A percentile compares a stretch with the other conserved stretches of the same genome.
Evolutionary conservation across 2,329 filamentous ascomycete species (phyloP).

Genomic region (Claviceps digitariae): DNA sequence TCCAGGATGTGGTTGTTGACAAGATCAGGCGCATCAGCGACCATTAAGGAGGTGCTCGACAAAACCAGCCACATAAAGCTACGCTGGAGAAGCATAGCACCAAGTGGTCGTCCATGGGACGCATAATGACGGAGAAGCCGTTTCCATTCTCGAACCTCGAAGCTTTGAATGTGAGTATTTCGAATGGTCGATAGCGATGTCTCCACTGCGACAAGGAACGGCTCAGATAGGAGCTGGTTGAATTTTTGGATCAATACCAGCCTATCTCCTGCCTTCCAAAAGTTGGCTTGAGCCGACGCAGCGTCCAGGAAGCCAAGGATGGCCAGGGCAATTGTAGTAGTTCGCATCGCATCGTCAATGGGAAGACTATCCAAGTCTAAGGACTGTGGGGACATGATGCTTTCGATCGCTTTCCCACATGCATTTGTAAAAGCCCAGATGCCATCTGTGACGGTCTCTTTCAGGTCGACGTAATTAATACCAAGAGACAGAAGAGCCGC

Average conservation of each 20-base stretch:
- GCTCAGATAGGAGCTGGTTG: conserved; percentile 63
- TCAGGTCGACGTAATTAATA: conserved; percentile 54
- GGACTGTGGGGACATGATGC: conserved; percentile 36
- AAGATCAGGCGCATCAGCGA: conserved; percentile 47
- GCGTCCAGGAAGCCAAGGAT: conserved; percentile 85
- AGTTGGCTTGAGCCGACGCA: conserved; percentile 60
- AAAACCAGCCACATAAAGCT: conserved; percentile 79
- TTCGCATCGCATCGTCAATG: conserved; percentile 51
- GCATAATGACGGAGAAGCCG: conserved; percentile 74
- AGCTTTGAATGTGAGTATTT: conserved; percentile 56
- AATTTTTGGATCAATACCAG: conserved; percentile 59
- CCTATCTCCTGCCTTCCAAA: conserved; percentile 68
- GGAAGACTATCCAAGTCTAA: conserved; percentile 44
- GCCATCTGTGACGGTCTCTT: conserved; percentile 49
- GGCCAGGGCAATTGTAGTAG: conserved; percentile 67
- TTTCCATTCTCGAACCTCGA: conserved; percentile 71
- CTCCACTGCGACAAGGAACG: conserved; percentile 75
- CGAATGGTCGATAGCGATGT: conserved; percentile 82
- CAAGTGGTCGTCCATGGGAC: conserved; percentile 63
- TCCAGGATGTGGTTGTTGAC: conserved; percentile 57
- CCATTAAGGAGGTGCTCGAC: conserved; percentile 60
- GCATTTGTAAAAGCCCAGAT: conserved; percentile 61
- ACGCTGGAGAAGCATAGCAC: conserved; percentile 81
- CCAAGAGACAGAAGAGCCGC: conserved; percentile 72
- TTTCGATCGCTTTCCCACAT: conserved; percentile 49